A percentile compares a stretch with the other conserved stretches of the same genome.
Evolutionary conservation across 2,329 filamentous ascomycete genomes (phyloP).

Genomic region (Neurospora crassa): DNA sequence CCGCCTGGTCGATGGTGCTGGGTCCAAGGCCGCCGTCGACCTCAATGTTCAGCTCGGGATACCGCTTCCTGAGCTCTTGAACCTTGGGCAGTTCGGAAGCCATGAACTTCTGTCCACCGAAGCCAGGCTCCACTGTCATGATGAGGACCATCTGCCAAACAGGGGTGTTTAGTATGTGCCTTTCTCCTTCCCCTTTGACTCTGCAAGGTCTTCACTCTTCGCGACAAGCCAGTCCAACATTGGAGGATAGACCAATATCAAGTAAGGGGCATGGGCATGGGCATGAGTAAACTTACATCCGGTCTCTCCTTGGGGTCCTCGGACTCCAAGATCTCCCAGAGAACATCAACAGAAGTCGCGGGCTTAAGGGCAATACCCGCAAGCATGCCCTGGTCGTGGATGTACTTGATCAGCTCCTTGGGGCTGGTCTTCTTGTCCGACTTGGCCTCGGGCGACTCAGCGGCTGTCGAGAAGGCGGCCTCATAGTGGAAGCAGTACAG

Average conservation of each 20-base stretch:
- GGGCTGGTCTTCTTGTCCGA: slow-evolving; percentile 69
- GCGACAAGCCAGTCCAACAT: not conserved
- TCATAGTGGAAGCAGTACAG: slow-evolving; percentile 99
- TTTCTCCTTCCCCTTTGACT: not conserved
- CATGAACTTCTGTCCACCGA: slow-evolving; percentile 99
- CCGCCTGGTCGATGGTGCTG: slow-evolving; percentile 84
- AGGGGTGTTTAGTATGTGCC: slow-evolving; percentile 2
- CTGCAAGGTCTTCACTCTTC: not conserved
- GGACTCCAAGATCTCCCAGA: slow-evolving; percentile 81
- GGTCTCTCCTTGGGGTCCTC: slow-evolving; percentile 65
- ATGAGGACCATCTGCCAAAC: slow-evolving; percentile 79
- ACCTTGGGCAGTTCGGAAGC: slow-evolving; percentile 92
- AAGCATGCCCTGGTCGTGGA: slow-evolving; percentile 78
- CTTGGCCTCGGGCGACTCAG: slow-evolving; percentile 63
- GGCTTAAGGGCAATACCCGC: slow-evolving; percentile 96
- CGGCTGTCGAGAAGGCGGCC: slow-evolving; percentile 80
- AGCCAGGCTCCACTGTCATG: slow-evolving; percentile 97
- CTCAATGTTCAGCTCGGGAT: slow-evolving; percentile 92
- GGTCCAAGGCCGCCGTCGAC: slow-evolving; percentile 84
- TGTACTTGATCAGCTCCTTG: slow-evolving; percentile 77
- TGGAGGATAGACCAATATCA: not conserved
- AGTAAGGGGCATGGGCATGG: not conserved
- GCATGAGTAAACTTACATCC: slow-evolving; percentile 57
- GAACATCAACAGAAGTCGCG: slow-evolving; percentile 77
- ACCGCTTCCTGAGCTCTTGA: slow-evolving; percentile 66